Conservation (phyloP, 345 rosid species). For the Bruguiera sexangula region DNA sequence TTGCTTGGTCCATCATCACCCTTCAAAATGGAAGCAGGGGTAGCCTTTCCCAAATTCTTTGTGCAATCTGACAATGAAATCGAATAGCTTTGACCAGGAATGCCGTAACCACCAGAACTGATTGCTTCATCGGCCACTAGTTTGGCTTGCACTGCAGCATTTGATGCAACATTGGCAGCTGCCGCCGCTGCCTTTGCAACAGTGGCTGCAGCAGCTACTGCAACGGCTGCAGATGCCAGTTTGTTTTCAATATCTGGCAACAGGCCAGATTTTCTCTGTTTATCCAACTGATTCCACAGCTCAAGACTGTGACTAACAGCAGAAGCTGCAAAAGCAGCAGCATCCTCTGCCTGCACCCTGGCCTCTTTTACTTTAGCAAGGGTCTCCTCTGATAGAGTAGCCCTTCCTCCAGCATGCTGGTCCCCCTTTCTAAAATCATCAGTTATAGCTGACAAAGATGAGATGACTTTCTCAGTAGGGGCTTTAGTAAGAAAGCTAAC, state of each 20-base stretch:
- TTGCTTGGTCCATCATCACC: conserved; percentile 45
- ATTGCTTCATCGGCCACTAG: conserved; percentile 88
- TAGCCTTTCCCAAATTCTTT: conserved; percentile 40
- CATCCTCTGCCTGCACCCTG: conserved; percentile 72
- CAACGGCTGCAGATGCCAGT: conserved; percentile 84
- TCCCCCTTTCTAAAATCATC: conserved; percentile 37
- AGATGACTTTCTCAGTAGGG: conserved; percentile 35
- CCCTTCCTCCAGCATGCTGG: conserved; percentile 37
- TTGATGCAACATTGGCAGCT: conserved; percentile 87
- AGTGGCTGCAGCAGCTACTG: conserved; percentile 84
- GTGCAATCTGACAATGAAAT: conserved; percentile 30
- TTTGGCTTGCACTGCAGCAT: conserved; percentile 94
- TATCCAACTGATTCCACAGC: conserved; percentile 70
- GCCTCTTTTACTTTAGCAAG: conserved; percentile 65
- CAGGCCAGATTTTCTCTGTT: conserved; percentile 52
- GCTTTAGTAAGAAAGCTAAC: conserved; percentile 35
- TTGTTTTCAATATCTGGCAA: conserved; percentile 56
- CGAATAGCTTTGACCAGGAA: conserved; percentile 31
- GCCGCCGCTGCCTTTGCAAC: conserved; percentile 99
- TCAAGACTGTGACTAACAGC: conserved; percentile 69
- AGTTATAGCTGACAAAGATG: conserved; percentile 40
- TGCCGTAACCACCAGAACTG: conserved; percentile 26
- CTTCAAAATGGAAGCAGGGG: conserved; percentile 55
- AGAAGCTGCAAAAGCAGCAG: conserved; percentile 69
- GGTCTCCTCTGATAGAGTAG: conserved; percentile 57